phyloP scores from a whole-genome alignment of 2,329 filamentous ascomycete genomes.

The Aspergillaceae sp. region DNA sequence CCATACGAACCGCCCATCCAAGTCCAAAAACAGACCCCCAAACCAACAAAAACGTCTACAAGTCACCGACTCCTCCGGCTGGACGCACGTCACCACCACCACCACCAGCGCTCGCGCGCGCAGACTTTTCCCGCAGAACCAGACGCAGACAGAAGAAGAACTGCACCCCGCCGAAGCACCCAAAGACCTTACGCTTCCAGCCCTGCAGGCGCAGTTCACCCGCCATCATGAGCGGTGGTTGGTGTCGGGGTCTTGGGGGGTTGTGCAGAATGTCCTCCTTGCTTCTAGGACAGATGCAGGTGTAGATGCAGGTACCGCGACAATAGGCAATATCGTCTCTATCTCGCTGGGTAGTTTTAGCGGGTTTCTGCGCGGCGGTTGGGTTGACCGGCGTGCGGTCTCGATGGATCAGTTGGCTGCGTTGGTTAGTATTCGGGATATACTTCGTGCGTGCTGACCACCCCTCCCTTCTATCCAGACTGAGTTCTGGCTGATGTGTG shows the following conservation, averaged over 20 bases:
- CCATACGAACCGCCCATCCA: constrained; percentile 14
- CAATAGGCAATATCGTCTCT: constrained; percentile 26
- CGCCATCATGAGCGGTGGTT: constrained; percentile 22
- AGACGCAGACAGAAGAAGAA: not conserved
- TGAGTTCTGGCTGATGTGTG: too few relatives aligned
- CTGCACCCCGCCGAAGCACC: constrained; percentile 32
- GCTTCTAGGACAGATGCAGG: not conserved
- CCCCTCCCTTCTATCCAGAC: not conserved
- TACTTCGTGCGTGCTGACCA: constrained; percentile 5
- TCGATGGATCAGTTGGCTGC: constrained; percentile 36
- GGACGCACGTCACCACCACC: constrained; percentile 36
- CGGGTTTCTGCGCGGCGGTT: constrained; percentile 34
- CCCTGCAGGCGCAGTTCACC: constrained; percentile 24
- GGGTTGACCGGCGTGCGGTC: constrained; percentile 34
- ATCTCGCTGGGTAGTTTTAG: constrained; percentile 35
- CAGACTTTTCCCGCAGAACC: constrained; percentile 6
- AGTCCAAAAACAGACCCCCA: constrained; percentile 1
- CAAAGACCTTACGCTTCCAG: constrained; percentile 19
- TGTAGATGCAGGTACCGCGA: not conserved
- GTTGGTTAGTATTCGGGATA: constrained; percentile 21
- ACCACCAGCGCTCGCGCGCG: constrained; percentile 15
- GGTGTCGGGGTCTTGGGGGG: constrained; percentile 20
- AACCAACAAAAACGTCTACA: constrained; percentile 24
- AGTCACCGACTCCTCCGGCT: constrained; percentile 33
- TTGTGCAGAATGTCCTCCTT: constrained; percentile 9